phyloP scores from a whole-genome alignment of 202 grass and related monocot species.

The Setaria viridis region DNA sequence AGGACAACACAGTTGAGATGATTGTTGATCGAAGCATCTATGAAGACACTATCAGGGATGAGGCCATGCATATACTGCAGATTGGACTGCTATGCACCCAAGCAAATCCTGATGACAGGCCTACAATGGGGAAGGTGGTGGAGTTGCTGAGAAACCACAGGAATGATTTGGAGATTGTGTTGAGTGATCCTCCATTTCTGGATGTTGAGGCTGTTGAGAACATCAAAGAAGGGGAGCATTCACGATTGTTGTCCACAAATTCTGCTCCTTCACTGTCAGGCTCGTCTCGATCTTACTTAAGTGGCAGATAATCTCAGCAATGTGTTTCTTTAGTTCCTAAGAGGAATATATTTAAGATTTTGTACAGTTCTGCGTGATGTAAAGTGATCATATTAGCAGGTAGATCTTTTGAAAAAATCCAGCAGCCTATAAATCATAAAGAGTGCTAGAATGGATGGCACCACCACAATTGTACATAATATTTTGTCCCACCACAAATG shows the following conservation, averaged over 20 bases:
- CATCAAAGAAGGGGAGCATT: conserved; percentile 56
- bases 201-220: conserved; percentile 57
- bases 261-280: conserved; percentile 57
- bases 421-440: background rate
- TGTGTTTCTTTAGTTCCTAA: background rate
- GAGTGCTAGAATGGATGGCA: background rate
- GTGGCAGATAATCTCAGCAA: conserved; percentile 55
- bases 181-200: conserved; percentile 81
- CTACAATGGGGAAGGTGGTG: conserved; percentile 81
- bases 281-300: conserved; percentile 72
- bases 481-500: background rate
- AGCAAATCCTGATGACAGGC: conserved; percentile 61
- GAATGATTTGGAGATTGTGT: conserved; percentile 55
- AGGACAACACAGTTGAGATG: conserved; percentile 49
- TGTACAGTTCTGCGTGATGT: conserved; percentile 20
- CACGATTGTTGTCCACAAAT: conserved; percentile 51
- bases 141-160: conserved; percentile 69
- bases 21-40: conserved; percentile 66
- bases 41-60: conserved; percentile 56
- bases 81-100: conserved; percentile 80
- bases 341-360: background rate
- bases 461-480: conserved; percentile 34
- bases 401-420: conserved; percentile 8
- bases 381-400: conserved; percentile 17
- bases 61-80: conserved; percentile 59